phyloP scores from a whole-genome alignment of 2,329 filamentous ascomycete genomes.

The Aspergillus fischeri region DNA sequence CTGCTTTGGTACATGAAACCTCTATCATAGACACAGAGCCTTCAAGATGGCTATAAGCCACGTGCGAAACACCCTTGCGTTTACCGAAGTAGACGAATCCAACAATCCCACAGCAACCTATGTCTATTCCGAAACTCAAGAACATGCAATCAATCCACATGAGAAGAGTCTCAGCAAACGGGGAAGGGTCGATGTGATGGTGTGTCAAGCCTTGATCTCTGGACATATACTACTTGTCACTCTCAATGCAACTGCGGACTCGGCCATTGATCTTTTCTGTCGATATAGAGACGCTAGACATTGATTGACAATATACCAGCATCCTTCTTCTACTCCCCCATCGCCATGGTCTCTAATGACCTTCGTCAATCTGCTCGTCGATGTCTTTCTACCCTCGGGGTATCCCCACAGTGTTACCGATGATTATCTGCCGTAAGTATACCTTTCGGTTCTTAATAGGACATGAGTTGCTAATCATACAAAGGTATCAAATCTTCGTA shows the following conservation, averaged over 20 bases:
- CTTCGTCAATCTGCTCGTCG: conserved; percentile 47
- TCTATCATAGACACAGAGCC: not conserved
- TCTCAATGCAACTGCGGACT: not conserved
- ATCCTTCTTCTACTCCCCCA: conserved; percentile 13
- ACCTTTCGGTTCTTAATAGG: not conserved
- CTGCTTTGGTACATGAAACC: not conserved
- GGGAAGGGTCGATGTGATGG: conserved; percentile 44
- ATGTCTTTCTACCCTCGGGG: conserved; percentile 81
- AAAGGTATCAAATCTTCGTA: conserved; percentile 66
- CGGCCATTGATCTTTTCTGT: not conserved
- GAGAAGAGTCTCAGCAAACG: conserved; percentile 11
- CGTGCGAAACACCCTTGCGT: conserved; percentile 17
- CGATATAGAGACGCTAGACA: not conserved
- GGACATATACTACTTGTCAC: not conserved
- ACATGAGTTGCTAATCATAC: conserved; percentile 8
- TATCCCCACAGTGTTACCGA: conserved; percentile 80
- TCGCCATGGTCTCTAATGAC: conserved; percentile 23
- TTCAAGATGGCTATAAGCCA: conserved; percentile 12
- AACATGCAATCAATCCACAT: not conserved
- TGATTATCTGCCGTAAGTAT: conserved; percentile 70
- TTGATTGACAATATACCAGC: conserved; percentile 1
- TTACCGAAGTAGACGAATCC: conserved; percentile 46
- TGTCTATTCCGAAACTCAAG: conserved; percentile 36
- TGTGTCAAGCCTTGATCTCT: conserved; percentile 17
- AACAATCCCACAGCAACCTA: conserved; percentile 49